A percentile compares a stretch with the other conserved stretches of the same genome.
Evolutionary conservation across 768 basidiomycete species (phyloP).

Genomic region (Leccinum barrowsii): DNA sequence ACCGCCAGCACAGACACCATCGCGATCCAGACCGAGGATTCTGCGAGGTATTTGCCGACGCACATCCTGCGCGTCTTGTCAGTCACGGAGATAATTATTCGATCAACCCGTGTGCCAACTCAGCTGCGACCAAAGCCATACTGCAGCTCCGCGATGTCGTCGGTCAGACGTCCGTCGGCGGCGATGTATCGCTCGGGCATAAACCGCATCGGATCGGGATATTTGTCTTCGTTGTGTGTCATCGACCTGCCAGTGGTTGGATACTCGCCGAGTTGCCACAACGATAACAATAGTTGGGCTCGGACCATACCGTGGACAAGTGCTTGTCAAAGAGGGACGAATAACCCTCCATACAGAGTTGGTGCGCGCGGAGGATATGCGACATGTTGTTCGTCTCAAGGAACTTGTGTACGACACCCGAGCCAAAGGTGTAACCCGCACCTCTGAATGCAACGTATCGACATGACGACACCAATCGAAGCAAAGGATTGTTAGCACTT

Average conservation of each 20-base stretch:
- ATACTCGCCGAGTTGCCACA: constrained; percentile 98
- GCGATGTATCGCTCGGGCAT: constrained; percentile 21
- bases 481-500: constrained; percentile 4
- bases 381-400: constrained; percentile 94
- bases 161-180: constrained; percentile 14
- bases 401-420: constrained; percentile 97
- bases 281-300: constrained; percentile 95
- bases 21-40: constrained; percentile 24
- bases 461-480: constrained; percentile 5
- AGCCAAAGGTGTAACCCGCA: constrained; percentile 98
- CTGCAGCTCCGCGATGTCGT: constrained; percentile 16
- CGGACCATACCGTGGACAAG: constrained; percentile 58
- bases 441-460: constrained; percentile 51
- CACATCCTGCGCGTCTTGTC: constrained; percentile 16
- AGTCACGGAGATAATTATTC: not conserved
- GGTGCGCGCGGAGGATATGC: constrained; percentile 96
- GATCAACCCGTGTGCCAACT: not conserved
- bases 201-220: constrained; percentile 20
- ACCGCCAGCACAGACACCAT: constrained; percentile 25
- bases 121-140: constrained; percentile 26
- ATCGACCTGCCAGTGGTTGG: constrained; percentile 25
- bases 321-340: constrained; percentile 95
- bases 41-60: constrained; percentile 25
- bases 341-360: constrained; percentile 99
- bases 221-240: constrained; percentile 23